Evolutionary conservation across 2,329 filamentous ascomycete genomes (phyloP), one percentile per base, ranked within the genome.

Genomic region (Alternaria arbusti): DNA sequence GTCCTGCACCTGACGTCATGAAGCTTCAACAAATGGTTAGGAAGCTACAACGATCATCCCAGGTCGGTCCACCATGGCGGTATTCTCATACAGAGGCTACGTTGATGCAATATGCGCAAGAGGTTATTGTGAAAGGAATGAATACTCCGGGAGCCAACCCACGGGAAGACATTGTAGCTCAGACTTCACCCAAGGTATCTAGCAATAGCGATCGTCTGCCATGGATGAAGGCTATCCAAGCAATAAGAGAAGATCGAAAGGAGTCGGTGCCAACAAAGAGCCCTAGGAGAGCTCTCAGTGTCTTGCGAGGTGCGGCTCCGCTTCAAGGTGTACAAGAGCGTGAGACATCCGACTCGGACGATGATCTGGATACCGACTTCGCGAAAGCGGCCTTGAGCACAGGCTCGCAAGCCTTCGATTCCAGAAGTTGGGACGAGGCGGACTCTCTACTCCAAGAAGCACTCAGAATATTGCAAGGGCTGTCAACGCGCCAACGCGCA

Each of bases 401-500:
- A 3, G 74, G 70, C 12, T 65, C 57, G 9, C 55, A 66, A 54
- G 68, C 72, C 20, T 77, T 77, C 64, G 65, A 72, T 10, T 49
- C 61, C 9, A 47, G 57, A 43, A 59, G 72, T 30, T 75, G 70
- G 68, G 52, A 55, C 10, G 73, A 76, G 30, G 74, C 74, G 15
- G 59, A 69, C 43, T 66, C 68, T 54, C 65, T 75, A 25, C 68
- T 77, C 13, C 67, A 70, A 59, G 74, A 76, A 64, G 72, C 72
- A 15, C 44, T 77, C 12, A 70, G 61, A 49, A 61, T 72, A 50
- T 45, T 75, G 22, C 68, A 72, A 22, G 64, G 70, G 45, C 64
- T 76, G 40, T 55, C 70, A 17, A 52, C 47, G 13, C 55, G 62
- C 44, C 69, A 66, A 50, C 67, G 70, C 6, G 46, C 49, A 36